Evolutionary conservation across 495 filamentous ascomycete genomes (phyloP).

Genomic region (Rostrohypoxylon terebratum): DNA sequence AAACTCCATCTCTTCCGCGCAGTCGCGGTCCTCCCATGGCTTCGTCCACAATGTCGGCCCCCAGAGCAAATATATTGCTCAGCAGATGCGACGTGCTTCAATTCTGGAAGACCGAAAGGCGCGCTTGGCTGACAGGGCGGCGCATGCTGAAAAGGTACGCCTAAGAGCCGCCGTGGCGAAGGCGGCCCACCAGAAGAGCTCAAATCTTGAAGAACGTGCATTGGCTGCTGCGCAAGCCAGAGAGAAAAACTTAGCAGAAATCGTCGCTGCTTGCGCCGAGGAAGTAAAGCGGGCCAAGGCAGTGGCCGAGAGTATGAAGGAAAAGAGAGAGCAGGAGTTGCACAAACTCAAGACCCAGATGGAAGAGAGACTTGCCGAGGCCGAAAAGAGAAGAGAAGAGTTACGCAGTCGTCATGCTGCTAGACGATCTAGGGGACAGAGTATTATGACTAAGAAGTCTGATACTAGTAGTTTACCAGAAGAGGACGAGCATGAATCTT

Average conservation of each 20-base stretch:
- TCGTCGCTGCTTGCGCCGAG: slow-evolving; percentile 92
- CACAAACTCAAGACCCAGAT: slow-evolving; percentile 78
- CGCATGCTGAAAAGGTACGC: slow-evolving; percentile 97
- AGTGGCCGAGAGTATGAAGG: slow-evolving; percentile 90
- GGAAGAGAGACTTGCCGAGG: slow-evolving; percentile 89
- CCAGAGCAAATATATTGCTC: slow-evolving; percentile 85
- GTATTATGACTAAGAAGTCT: slow-evolving; percentile 65
- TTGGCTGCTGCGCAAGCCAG: slow-evolving; percentile 91
- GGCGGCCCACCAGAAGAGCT: slow-evolving; percentile 71
- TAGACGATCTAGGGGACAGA: slow-evolving; percentile 72
- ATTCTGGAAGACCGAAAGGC: slow-evolving; percentile 95
- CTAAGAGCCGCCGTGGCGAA: slow-evolving; percentile 87
- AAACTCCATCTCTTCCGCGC: slow-evolving; percentile 87
- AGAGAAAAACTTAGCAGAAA: slow-evolving; percentile 91
- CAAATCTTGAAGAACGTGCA: slow-evolving; percentile 81
- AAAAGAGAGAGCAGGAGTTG: slow-evolving; percentile 88
- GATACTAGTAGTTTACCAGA: slow-evolving; percentile 63
- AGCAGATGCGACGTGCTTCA: slow-evolving; percentile 89
- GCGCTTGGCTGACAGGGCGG: slow-evolving; percentile 89
- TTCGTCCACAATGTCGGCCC: slow-evolving; percentile 70
- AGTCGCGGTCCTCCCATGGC: slow-evolving; percentile 73
- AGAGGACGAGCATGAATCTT: slow-evolving; percentile 59
- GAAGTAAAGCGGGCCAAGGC: slow-evolving; percentile 95
- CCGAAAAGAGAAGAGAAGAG: slow-evolving; percentile 77
- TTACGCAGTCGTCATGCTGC: slow-evolving; percentile 66